Percentiles rank a stretch among this genome's conserved stretches.
Evolutionary conservation across 495 filamentous ascomycete species (phyloP).

Genomic region (Tirmania nivea): DNA sequence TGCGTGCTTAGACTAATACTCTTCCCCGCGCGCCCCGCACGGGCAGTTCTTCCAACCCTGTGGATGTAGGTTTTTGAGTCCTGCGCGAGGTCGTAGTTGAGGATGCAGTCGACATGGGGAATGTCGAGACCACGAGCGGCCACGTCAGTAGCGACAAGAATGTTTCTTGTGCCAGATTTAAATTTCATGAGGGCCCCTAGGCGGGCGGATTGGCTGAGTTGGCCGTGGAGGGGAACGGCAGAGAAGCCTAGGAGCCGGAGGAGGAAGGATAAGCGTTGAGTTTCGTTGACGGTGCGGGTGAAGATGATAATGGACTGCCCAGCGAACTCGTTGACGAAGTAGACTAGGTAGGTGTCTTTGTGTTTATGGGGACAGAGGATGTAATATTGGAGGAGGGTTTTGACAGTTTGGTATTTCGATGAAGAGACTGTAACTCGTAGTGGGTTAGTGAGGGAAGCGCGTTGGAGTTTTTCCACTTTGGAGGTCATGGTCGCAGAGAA

Average conservation of each 20-base stretch:
- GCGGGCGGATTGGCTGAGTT: slow-evolving; percentile 64
- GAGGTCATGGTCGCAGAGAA: slow-evolving; percentile 87
- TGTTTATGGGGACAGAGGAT: slow-evolving; percentile 68
- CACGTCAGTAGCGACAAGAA: slow-evolving; percentile 90
- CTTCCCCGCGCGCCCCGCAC: slow-evolving; percentile 70
- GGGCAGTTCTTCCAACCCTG: slow-evolving; percentile 77
- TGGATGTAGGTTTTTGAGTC: slow-evolving; percentile 81
- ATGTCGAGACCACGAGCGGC: slow-evolving; percentile 91
- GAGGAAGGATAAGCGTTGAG: slow-evolving; percentile 61
- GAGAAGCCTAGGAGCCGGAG: slow-evolving; percentile 59
- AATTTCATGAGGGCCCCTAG: slow-evolving; percentile 78
- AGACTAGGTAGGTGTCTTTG: slow-evolving; percentile 80
- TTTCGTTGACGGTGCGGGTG: slow-evolving; percentile 79
- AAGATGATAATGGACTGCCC: slow-evolving; percentile 80
- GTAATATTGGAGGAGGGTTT: slow-evolving; percentile 61
- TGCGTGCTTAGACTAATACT: slow-evolving; percentile 69
- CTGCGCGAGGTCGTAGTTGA: slow-evolving; percentile 54
- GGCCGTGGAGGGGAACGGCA: slow-evolving; percentile 79
- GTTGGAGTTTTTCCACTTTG: slow-evolving; percentile 78
- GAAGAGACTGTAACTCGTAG: slow-evolving; percentile 50
- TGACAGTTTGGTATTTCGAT: slow-evolving; percentile 71
- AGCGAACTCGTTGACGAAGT: slow-evolving; percentile 60
- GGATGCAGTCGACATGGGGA: slow-evolving; percentile 66
- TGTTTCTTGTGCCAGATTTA: slow-evolving; percentile 46
- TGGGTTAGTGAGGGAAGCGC: slow-evolving; percentile 65